Conservation (phyloP, 2,329 filamentous ascomycete genomes). For the Alternaria consortialis region DNA sequence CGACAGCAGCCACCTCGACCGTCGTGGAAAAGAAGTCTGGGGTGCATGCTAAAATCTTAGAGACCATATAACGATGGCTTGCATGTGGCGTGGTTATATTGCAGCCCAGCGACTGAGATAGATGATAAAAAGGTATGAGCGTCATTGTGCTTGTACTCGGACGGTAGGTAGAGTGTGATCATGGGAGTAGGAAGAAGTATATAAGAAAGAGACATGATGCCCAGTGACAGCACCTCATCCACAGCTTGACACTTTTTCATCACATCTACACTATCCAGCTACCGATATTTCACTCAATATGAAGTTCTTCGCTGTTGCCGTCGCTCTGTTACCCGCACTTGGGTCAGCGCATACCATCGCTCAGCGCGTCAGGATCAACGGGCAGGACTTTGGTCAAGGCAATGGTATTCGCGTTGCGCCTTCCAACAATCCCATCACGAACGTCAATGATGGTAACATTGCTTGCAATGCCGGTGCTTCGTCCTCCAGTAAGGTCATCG, state of each 20-base stretch:
- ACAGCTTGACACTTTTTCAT: not conserved
- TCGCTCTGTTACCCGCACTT: slow-evolving; percentile 44
- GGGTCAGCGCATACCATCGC: slow-evolving; percentile 56
- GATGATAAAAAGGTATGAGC: slow-evolving; percentile 10
- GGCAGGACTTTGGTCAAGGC: slow-evolving; percentile 59
- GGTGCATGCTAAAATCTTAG: slow-evolving; percentile 18
- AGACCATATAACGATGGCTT: slow-evolving; percentile 10
- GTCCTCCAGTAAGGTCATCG: slow-evolving; percentile 53
- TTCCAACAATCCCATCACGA: slow-evolving; percentile 61
- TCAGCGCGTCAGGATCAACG: slow-evolving; percentile 53
- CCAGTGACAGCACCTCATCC: slow-evolving; percentile 4
- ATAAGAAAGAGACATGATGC: slow-evolving; percentile 16
- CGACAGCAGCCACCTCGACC: not conserved
- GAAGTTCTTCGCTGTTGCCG: slow-evolving; percentile 39
- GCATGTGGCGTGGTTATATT: slow-evolving; percentile 23
- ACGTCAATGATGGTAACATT: slow-evolving; percentile 58
- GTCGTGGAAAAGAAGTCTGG: slow-evolving; percentile 10
- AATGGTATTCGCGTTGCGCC: slow-evolving; percentile 60
- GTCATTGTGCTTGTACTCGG: slow-evolving; percentile 8
- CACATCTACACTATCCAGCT: not conserved
- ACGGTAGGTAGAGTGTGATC: not conserved
- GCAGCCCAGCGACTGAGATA: slow-evolving; percentile 10
- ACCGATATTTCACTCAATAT: slow-evolving; percentile 21
- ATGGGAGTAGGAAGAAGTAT: slow-evolving; percentile 9
- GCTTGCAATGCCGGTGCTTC: slow-evolving; percentile 59